Evolutionary conservation across 371 early-diverging fungal genomes (phyloP).

Genomic region (Umbelopsis sp.): DNA sequence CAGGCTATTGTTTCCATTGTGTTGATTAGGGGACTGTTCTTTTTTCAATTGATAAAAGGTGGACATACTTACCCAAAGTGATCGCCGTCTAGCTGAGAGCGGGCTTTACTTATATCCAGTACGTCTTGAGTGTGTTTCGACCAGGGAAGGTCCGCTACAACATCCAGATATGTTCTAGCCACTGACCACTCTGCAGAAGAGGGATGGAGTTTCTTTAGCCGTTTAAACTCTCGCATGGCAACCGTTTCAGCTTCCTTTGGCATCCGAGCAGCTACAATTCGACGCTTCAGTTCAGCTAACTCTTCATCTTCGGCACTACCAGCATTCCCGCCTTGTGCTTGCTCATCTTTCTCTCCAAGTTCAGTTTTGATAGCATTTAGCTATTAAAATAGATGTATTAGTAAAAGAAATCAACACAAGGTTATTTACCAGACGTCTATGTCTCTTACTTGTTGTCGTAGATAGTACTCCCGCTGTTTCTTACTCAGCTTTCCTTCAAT

Average conservation of each 20-base stretch:
- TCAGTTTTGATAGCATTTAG: constrained; percentile 84
- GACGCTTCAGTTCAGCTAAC: constrained; percentile 56
- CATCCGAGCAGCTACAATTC: constrained; percentile 64
- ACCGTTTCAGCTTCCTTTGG: constrained; percentile 69
- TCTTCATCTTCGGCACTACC: constrained; percentile 57
- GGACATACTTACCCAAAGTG: constrained; percentile 67
- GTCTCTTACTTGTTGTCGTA: constrained; percentile 74
- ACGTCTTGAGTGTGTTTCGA: constrained; percentile 57
- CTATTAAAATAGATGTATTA: constrained; percentile 28
- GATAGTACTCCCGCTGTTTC: constrained; percentile 82
- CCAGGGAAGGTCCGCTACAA: constrained; percentile 84
- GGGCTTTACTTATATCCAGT: constrained; percentile 69
- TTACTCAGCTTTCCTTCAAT: constrained; percentile 78
- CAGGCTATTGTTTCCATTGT: constrained; percentile 32
- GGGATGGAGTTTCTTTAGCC: constrained; percentile 76
- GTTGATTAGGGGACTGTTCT: neutral
- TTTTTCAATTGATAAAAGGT: neutral
- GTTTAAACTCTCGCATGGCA: constrained; percentile 72
- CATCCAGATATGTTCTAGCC: constrained; percentile 77
- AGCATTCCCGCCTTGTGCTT: constrained; percentile 16
- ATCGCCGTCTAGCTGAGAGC: constrained; percentile 74
- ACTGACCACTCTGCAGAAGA: constrained; percentile 82
- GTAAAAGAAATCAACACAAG: neutral
- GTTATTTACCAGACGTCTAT: neutral
- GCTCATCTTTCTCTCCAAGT: constrained; percentile 59